A percentile compares a stretch with the other conserved stretches of the same genome.
These are phyloP conservation scores for Adansonia grandidieri DNA, from an alignment of 441 rosid genomes.

Conservation along the genomic window DNA sequence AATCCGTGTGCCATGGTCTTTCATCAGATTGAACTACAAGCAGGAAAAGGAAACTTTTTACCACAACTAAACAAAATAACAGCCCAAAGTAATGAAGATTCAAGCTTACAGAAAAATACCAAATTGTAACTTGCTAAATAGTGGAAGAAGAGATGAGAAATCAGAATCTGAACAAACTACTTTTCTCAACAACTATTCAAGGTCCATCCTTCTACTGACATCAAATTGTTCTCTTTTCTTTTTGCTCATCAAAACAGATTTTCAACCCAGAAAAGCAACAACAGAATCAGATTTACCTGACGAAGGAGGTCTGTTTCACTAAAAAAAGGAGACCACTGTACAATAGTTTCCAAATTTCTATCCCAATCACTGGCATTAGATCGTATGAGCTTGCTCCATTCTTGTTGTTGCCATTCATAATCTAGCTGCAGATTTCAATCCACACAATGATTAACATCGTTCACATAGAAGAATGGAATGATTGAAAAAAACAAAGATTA, in stretches of 20 bases:
- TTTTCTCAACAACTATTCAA: not conserved
- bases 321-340: conserved; percentile 83
- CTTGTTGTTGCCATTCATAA: conserved; percentile 57
- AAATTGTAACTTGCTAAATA: not conserved
- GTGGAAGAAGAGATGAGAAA: no score
- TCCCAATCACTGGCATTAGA: conserved; percentile 65
- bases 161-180: not conserved
- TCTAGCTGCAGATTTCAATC: conserved; percentile 64
- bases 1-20: conserved; percentile 76
- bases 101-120: not conserved
- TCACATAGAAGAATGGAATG: not conserved
- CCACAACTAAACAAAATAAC: not conserved
- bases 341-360: conserved; percentile 67
- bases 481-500: not conserved
- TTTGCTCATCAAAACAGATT: not conserved
- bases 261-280: not conserved
- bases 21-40: conserved; percentile 64
- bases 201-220: not conserved
- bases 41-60: conserved; percentile 4
- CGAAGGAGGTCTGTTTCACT: conserved; percentile 72
- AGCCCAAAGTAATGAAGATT: not conserved
- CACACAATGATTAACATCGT: not conserved
- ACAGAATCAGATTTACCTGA: conserved; percentile 55
- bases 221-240: not conserved
- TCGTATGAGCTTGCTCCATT: conserved; percentile 66